Percentiles rank a stretch among this genome's conserved stretches.
Evolutionary conservation across 2,329 filamentous ascomycete species (phyloP).

Genomic region (Bisporella sp.): DNA sequence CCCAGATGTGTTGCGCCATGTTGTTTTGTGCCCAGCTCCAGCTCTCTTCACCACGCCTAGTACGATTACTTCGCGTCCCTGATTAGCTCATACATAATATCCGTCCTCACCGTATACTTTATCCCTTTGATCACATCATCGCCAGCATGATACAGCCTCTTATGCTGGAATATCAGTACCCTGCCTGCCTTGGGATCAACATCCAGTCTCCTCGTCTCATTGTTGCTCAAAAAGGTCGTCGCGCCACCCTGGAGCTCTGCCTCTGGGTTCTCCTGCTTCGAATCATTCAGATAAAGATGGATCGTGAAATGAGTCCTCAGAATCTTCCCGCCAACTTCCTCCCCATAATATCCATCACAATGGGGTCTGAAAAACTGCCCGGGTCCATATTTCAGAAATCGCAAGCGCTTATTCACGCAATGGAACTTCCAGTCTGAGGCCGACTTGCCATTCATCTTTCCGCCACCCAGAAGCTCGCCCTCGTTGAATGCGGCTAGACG

Average conservation of each 20-base stretch:
- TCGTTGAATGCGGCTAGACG: slow-evolving; percentile 31
- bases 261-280: slow-evolving; percentile 31
- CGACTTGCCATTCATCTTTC: neutral
- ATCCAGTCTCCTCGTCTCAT: slow-evolving; percentile 38
- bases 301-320: slow-evolving; percentile 40
- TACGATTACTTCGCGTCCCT: neutral
- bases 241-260: slow-evolving; percentile 37
- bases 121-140: slow-evolving; percentile 42
- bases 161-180: slow-evolving; percentile 55
- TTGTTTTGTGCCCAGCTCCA: too few species aligned
- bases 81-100: slow-evolving; percentile 40
- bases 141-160: slow-evolving; percentile 43
- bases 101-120: slow-evolving; percentile 51
- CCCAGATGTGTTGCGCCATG: too few species aligned
- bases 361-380: slow-evolving; percentile 62
- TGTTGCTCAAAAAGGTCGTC: slow-evolving; percentile 44
- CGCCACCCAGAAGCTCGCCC: neutral
- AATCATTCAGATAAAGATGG: slow-evolving; percentile 49
- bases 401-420: slow-evolving; percentile 63
- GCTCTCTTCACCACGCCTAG: too few species aligned
- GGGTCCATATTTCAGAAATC: slow-evolving; percentile 65
- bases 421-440: neutral
- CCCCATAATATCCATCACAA: neutral
- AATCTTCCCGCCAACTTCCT: slow-evolving; percentile 22
- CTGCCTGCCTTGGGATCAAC: slow-evolving; percentile 49